Percentiles rank a stretch among this genome's conserved stretches.
phyloP scores from a whole-genome alignment of 768 basidiomycete genomes.

The Leccinum truebloodii region DNA sequence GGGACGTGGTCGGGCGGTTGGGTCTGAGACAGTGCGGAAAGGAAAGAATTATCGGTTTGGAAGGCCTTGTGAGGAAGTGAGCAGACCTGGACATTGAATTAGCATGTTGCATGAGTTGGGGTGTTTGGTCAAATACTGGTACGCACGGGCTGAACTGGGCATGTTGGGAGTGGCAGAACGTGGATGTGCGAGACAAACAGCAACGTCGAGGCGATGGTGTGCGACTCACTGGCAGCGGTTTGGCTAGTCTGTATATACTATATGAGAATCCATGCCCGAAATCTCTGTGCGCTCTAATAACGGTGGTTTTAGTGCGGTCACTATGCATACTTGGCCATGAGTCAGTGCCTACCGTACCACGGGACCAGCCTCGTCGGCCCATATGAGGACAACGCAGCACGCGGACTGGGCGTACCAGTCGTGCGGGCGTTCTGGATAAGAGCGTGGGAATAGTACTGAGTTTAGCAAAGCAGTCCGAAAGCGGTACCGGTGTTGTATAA shows the following conservation, averaged over 20 bases:
- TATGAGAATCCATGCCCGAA: neutral
- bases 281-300: neutral
- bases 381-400: neutral
- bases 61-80: neutral
- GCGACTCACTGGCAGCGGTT: neutral
- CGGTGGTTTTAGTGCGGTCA: neutral
- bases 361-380: too few species aligned
- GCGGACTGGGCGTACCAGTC: neutral
- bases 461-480: too few species aligned
- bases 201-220: neutral
- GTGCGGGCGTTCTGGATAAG: neutral
- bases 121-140: neutral
- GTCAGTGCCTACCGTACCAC: too few species aligned
- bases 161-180: neutral
- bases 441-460: neutral
- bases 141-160: conserved; percentile 8
- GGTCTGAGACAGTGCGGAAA: neutral
- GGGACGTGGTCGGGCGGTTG: neutral
- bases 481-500: too few species aligned
- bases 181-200: neutral
- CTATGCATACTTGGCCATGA: neutral
- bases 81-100: conserved; percentile 8
- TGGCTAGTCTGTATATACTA: neutral
- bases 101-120: neutral
- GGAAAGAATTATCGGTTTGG: neutral